Percentiles rank a stretch among this genome's conserved stretches.
Evolutionary conservation across 1,284 basidiomycete species (phyloP).

Genomic region (Inonotus hispidus): DNA sequence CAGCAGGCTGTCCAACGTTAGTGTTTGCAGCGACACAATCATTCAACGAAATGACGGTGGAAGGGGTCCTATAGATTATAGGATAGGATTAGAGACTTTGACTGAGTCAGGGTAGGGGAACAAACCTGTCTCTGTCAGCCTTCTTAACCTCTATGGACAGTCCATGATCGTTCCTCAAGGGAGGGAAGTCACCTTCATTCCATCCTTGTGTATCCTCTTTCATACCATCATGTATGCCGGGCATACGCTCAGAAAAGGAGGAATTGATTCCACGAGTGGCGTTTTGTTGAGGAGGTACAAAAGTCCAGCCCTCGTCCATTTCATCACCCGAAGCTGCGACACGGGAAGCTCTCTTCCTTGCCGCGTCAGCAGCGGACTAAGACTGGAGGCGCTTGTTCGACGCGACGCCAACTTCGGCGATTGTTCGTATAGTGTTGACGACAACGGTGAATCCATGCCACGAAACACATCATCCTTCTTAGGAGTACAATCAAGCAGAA

Average conservation of each 20-base stretch:
- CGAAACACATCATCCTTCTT: not conserved
- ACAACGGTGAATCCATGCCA: not conserved
- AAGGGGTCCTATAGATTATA: not conserved
- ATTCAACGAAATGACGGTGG: not conserved
- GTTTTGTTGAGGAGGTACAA: constrained; percentile 11
- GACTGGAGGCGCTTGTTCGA: not conserved
- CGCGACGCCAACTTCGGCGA: not conserved
- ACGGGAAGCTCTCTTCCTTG: not conserved
- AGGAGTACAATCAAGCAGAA: constrained; percentile 3
- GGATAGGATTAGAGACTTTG: not conserved
- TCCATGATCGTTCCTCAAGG: constrained; percentile 18
- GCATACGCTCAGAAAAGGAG: not conserved
- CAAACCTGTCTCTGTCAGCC: not conserved
- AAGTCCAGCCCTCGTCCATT: constrained; percentile 13
- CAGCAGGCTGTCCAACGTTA: not conserved
- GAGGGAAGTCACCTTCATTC: constrained; percentile 39
- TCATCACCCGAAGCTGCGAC: not conserved
- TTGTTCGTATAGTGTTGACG: constrained; percentile 1
- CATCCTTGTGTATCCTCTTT: constrained; percentile 22
- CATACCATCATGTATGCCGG: not conserved
- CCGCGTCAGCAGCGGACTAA: not conserved
- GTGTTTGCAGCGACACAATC: not conserved
- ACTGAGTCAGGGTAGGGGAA: not conserved
- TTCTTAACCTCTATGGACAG: not conserved
- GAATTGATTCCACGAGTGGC: constrained; percentile 1